Percentiles rank a stretch among this genome's conserved stretches.
These are phyloP conservation scores for Eucalyptus cloeziana DNA, from an alignment of 345 rosid genomes.

Conservation along the genomic window DNA sequence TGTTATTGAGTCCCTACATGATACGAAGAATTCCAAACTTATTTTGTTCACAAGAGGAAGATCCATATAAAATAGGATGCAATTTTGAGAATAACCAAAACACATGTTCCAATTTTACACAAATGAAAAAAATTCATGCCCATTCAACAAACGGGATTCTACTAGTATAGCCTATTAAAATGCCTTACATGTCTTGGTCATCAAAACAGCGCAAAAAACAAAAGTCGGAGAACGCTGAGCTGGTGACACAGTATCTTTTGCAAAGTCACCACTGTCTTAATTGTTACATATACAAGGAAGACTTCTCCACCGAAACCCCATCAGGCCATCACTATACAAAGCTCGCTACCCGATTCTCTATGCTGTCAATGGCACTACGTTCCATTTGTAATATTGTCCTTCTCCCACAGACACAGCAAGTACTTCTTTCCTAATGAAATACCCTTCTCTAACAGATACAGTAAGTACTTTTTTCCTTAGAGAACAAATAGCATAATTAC, in stretches of 20 bases:
- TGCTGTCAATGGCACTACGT: background rate
- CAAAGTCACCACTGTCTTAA: background rate
- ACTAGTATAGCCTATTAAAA: background rate
- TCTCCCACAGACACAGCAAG: background rate
- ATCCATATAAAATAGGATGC: background rate
- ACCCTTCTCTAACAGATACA: background rate
- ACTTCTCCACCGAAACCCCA: background rate
- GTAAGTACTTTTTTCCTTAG: background rate
- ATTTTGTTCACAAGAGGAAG: background rate
- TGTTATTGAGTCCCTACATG: background rate
- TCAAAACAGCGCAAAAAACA: background rate
- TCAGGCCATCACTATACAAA: background rate
- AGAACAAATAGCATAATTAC: background rate
- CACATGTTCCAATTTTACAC: background rate
- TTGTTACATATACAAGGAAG: background rate
- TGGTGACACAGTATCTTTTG: background rate
- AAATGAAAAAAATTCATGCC: background rate
- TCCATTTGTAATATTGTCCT: background rate
- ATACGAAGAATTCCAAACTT: background rate
- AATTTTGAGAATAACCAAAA: background rate
- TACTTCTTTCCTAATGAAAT: background rate
- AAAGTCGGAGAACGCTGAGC: background rate
- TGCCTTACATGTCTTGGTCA: background rate
- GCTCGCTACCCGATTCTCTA: background rate
- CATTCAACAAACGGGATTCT: background rate